A percentile compares a stretch with the other conserved stretches of the same genome.
phyloP scores from a whole-genome alignment of 306 rosid genomes.

The Prunus persica region DNA sequence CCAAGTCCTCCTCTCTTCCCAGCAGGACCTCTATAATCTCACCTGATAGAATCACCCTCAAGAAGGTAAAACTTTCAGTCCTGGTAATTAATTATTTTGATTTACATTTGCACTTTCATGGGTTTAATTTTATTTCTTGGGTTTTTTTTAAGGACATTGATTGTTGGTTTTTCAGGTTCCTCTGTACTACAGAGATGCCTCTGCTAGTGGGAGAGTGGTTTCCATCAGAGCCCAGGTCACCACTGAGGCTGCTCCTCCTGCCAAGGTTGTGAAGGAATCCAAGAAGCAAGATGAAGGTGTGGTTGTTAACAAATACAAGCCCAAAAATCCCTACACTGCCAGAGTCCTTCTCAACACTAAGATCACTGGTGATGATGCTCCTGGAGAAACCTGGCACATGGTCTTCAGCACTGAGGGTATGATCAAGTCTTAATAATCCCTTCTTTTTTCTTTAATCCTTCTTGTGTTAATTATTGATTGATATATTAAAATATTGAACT shows the following conservation, averaged over 20 bases:
- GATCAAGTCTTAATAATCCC: not conserved
- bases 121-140: not conserved
- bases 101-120: not conserved
- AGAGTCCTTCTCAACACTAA: conserved; percentile 86
- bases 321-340: conserved; percentile 74
- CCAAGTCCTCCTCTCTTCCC: conserved; percentile 64
- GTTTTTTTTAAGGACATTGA: not conserved
- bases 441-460: not conserved
- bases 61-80: conserved; percentile 45
- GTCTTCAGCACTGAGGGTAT: conserved; percentile 95
- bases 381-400: conserved; percentile 99
- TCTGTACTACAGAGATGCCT: conserved; percentile 46
- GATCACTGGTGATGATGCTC: conserved; percentile 98
- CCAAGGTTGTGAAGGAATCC: conserved; percentile 68
- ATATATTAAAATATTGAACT: not conserved
- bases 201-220: conserved; percentile 44
- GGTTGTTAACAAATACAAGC: conserved; percentile 76
- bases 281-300: conserved; percentile 93
- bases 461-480: not conserved
- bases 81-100: not conserved
- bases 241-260: conserved; percentile 81
- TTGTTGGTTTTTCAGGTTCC: conserved; percentile 43
- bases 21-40: conserved; percentile 45
- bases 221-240: conserved; percentile 82
- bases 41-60: conserved; percentile 58